Evolutionary conservation across 2,329 filamentous ascomycete species (phyloP).

Genomic region (Amylocarpus encephaloides): DNA sequence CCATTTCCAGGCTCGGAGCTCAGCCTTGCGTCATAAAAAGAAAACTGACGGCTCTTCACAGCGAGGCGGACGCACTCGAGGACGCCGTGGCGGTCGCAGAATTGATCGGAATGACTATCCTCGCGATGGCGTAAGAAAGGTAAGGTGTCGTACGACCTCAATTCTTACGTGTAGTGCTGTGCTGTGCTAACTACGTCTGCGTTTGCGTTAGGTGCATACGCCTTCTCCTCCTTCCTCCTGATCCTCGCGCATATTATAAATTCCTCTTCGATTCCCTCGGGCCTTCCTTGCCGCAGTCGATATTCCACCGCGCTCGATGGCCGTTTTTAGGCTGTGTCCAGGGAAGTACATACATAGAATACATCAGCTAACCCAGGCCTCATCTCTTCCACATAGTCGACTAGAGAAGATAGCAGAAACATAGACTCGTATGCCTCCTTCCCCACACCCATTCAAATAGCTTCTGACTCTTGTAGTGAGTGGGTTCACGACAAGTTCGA

Average conservation of each 20-base stretch:
- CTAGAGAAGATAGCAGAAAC: constrained; percentile 56
- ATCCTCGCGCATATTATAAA: constrained; percentile 19
- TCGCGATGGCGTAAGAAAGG: constrained; percentile 89
- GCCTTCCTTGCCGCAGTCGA: constrained; percentile 20
- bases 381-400: constrained; percentile 47
- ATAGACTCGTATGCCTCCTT: constrained; percentile 57
- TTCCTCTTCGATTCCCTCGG: constrained; percentile 31
- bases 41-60: constrained; percentile 16
- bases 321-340: constrained; percentile 27
- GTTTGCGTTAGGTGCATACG: constrained; percentile 29
- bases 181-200: constrained; percentile 6
- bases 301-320: constrained; percentile 26
- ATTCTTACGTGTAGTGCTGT: too few relatives aligned
- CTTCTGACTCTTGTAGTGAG: constrained; percentile 49
- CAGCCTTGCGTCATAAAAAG: constrained; percentile 24
- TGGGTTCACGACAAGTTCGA: constrained; percentile 93
- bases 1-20: constrained; percentile 4
- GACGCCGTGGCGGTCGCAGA: constrained; percentile 29
- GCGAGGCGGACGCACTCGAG: constrained; percentile 28
- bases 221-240: constrained; percentile 33
- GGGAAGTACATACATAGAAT: constrained; percentile 35
- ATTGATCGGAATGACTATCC: constrained; percentile 45
- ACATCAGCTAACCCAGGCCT: constrained; percentile 41
- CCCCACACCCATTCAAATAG: not conserved
- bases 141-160: constrained; percentile 33